Evolutionary conservation across 2,329 filamentous ascomycete genomes (phyloP), one percentile per base, ranked within the genome.

Genomic region (Ilyonectria robusta): DNA sequence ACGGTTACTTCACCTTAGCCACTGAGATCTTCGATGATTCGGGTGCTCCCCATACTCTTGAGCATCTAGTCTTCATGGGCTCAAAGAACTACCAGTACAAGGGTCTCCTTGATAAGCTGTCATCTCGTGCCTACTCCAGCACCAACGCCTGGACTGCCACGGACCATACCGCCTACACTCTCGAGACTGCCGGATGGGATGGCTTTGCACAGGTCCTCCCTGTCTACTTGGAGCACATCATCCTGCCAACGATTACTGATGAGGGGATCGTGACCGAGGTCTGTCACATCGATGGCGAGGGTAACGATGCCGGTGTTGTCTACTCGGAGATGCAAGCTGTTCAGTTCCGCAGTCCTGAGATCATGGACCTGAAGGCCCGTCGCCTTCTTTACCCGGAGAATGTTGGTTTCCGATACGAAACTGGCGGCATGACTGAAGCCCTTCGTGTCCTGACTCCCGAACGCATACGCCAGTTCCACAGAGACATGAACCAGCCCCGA

Each of bases 301-400:
- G 96, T 62, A 93, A 98, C 70, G 96, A 99, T 86, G 96, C 96
- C 47, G 96, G 94, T 69, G 95, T 98, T 1, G 96, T 99, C 10
- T 99, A 99, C 81, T 98, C 95, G 0, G 96, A 99, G 82, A 99
- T 99, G 96, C 96, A 99, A 81, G 96, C 92, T 26, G 90, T 97
- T 2, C 93, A 98, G 78, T 97, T 97, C 78, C 91, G 90, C 58
- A 91, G 93, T 71, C 85, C 87, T 8, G 94, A 97, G 78, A 89
- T 98, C 65, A 97, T 98, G 88, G 94, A 97, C 70, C 85, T 98
- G 64, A 88, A 89, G 70, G 92, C 94, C 59, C 91, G 93, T 46
- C 90, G 93, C 3, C 84, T 96, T 50, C 84, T 97, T 37, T 99
- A 98, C 75, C 95, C 95, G 0, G 90, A 96, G 79, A 92, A 93